These are phyloP conservation scores for Heliamphora exappendiculata DNA, from an alignment of 148 eudicot genomes.

Conservation along the genomic window DNA sequence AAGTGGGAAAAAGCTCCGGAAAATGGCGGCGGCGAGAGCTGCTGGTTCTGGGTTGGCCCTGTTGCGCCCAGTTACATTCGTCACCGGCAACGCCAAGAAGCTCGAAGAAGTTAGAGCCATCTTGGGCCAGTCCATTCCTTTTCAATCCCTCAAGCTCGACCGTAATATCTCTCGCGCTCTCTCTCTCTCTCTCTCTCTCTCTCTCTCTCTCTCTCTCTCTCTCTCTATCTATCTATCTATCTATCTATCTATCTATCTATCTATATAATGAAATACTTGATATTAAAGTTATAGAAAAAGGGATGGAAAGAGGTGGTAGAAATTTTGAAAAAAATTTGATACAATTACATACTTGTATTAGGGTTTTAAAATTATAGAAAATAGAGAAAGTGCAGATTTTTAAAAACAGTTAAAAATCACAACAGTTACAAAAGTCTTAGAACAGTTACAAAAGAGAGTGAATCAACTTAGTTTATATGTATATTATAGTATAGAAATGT, in stretches of 20 bases:
- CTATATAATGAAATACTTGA: neutral
- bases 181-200: neutral
- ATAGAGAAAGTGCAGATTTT: no score
- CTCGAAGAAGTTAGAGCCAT: slow-evolving; percentile 83
- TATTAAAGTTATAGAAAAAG: no score
- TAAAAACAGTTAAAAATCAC: no score
- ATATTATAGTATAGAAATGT: no score
- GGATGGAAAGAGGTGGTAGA: no score
- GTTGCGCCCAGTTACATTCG: slow-evolving; percentile 69
- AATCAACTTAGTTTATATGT: no score
- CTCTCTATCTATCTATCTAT: slow-evolving; percentile 1
- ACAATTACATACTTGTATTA: no score
- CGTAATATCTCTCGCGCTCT: slow-evolving; percentile 26
- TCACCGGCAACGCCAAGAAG: slow-evolving; percentile 86
- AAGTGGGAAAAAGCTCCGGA: slow-evolving; percentile 6
- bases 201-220: neutral
- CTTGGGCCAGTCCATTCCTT: slow-evolving; percentile 73
- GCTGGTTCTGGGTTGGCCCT: slow-evolving; percentile 28
- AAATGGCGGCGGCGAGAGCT: slow-evolving; percentile 41
- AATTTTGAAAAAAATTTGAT: no score
- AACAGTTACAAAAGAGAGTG: no score
- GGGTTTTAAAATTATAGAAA: no score
- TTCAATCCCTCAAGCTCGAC: slow-evolving; percentile 77
- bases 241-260: neutral
- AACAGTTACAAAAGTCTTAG: no score